These are phyloP conservation scores for Dujonia santamariae DNA, from an alignment of 1,139 yeast species.

Conservation along the genomic window DNA sequence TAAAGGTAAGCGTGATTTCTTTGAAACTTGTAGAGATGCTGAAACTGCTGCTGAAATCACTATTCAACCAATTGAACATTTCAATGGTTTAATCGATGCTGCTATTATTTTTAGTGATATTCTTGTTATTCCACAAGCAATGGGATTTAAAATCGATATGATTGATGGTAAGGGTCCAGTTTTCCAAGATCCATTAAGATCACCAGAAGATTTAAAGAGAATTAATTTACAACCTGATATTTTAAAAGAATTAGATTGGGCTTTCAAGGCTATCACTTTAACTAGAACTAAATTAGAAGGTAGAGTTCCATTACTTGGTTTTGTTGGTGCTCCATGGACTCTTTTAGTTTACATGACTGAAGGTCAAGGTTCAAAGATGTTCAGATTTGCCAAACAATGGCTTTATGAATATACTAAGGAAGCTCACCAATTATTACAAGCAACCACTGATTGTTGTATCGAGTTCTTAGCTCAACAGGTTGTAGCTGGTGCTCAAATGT, in stretches of 20 bases:
- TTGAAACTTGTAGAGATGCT: conserved; percentile 89
- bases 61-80: conserved; percentile 91
- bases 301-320: conserved; percentile 90
- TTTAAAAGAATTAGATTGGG: conserved; percentile 82
- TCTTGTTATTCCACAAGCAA: conserved; percentile 94
- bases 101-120: conserved; percentile 96
- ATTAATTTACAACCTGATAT: conserved; percentile 68
- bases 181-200: conserved; percentile 83
- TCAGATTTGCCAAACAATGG: conserved; percentile 91
- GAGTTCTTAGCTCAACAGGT: conserved; percentile 95
- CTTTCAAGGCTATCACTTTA: conserved; percentile 83
- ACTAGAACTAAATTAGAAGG: conserved; percentile 84
- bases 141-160: conserved; percentile 96
- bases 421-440: conserved; percentile 68
- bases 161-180: conserved; percentile 94
- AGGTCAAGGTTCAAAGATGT: conserved; percentile 94
- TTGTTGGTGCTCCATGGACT: conserved; percentile 99
- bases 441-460: conserved; percentile 82
- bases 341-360: conserved; percentile 94
- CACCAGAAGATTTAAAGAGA: conserved; percentile 60
- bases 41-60: conserved; percentile 93
- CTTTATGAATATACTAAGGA: conserved; percentile 74
- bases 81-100: conserved; percentile 87
- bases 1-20: conserved; percentile 84
- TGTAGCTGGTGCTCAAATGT: conserved; percentile 96